phyloP scores from a whole-genome alignment of 441 rosid species.

The Viola pubescens region DNA sequence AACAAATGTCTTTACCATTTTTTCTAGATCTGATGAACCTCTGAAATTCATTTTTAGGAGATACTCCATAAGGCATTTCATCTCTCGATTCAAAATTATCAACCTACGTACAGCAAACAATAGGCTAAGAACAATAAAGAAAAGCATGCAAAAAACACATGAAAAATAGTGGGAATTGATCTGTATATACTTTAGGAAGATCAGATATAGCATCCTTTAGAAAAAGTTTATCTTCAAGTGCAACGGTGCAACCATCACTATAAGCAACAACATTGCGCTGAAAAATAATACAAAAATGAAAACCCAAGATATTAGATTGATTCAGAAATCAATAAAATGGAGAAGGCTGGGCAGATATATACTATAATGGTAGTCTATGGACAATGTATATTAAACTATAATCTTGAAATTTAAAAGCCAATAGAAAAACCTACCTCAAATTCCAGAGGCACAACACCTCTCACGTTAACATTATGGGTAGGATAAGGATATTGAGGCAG shows the following conservation, averaged over 20 bases:
- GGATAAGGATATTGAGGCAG: slow-evolving; percentile 77
- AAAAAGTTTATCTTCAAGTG: slow-evolving; percentile 38
- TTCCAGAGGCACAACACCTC: slow-evolving; percentile 51
- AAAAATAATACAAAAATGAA: slow-evolving; percentile 8
- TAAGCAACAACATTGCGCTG: slow-evolving; percentile 44
- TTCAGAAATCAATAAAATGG: neutral
- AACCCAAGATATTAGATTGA: neutral
- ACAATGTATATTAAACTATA: neutral
- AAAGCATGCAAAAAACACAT: neutral
- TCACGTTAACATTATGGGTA: slow-evolving; percentile 59
- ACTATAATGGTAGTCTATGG: neutral
- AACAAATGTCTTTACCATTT: slow-evolving; percentile 34
- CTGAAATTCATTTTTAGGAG: slow-evolving; percentile 56
- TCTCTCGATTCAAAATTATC: slow-evolving; percentile 41
- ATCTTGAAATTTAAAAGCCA: neutral
- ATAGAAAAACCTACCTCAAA: slow-evolving; percentile 41
- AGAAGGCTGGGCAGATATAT: neutral
- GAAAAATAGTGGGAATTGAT: neutral
- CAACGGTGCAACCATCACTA: slow-evolving; percentile 30
- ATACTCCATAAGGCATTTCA: slow-evolving; percentile 42
- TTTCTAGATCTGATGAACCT: slow-evolving; percentile 36
- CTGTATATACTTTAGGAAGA: slow-evolving; percentile 45
- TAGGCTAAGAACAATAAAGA: neutral
- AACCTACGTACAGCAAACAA: slow-evolving; percentile 31
- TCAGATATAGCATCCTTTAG: slow-evolving; percentile 59